Evolutionary conservation across 2,329 filamentous ascomycete species (phyloP), one percentile per base, ranked within the genome.

Genomic region (Exophiala sp.): DNA sequence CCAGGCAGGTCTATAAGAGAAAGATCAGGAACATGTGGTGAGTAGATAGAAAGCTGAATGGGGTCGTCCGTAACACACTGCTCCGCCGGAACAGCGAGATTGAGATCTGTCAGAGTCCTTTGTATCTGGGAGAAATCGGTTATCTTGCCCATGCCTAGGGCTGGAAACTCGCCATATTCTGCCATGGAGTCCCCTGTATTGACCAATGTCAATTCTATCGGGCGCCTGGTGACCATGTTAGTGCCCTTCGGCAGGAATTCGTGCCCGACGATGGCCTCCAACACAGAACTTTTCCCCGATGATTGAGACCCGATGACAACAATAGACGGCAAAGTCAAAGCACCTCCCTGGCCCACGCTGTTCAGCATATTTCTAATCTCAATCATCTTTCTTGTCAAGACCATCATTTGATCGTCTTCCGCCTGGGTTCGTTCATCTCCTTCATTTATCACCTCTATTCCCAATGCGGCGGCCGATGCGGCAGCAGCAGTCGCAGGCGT

Each of bases 281-380:
- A 69, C 1, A 98, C 93, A 1, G 93, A 98, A 64, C 91, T 97
- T 73, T 98, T 98, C 34, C 93, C 93, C 0, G 93, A 97, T 0
- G 93, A 98, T 66, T 98, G 93, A 1, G 93, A 98, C 19, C 93
- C 93, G 60, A 98, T 96, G 30, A 98, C 93, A n/a, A 98, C 93
- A 50, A 98, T 98, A 0, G 94, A 97, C 0, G 93, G 93, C 18
- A 98, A 73, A 1, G 86, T 91, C 56, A 98, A 73, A 2, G 87
- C 82, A 58, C 85, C 88, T 0, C 90, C 94, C 72, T 98, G 91
- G 27, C 90, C 94, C 40, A 98, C 86, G 21, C 84, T 88, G 64
- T 94, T 86, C 19, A 98, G 76, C 49, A 98, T 88, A 59, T 84
- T 90, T 59, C 94, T 79, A 50, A 98, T 97, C 73, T 98, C 93